Evolutionary conservation across 2,329 filamentous ascomycete genomes (phyloP), one percentile per base, ranked within the genome.

Genomic region (Fusarium siculi): DNA sequence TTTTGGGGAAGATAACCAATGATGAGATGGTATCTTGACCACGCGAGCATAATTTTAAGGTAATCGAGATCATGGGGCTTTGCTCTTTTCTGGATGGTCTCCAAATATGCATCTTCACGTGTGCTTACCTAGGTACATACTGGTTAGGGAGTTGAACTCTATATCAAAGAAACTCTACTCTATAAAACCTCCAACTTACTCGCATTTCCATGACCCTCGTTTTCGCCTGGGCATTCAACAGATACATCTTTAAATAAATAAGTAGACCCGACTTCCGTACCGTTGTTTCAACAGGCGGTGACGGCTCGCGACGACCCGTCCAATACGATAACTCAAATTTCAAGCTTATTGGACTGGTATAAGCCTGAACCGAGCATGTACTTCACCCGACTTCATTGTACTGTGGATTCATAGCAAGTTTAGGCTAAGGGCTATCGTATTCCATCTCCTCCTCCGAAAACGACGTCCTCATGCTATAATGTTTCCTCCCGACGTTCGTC

Each of bases 241-340:
- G 19, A 47, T 43, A 8, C 36, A 23, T 52, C 12, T 23, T 23
- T 8, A 28, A 47, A 21, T 21, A 47, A n/a, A 54, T 19, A 30
- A 49, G 37, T 28, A 47, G 36, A 69, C 42, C 59, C 67, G 59
- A 55, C 28, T 50, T 62, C 49, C 67, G 61, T 59, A 56, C 55
- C 44, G 66, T 19, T 43, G 70, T 73, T 74, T 73, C 70, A 74
- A 68, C 46, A 73, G 66, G 67, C 71, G 63, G 54, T 37, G 25
- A 36, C 63, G 57, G 43, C 55, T 56, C 55, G 46, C 46, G 49
- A 52, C n/a, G 39, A 58, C 53, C 70, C 56, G 53, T 42, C 46
- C 23, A 36, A 36, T 58, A 21, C n/a, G 50, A 57, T 49, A 46
- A 36, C 49, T 44, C 44, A 58, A 25, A 47, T 44, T 39, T 25